Percentiles rank a stretch among this genome's conserved stretches.
Evolutionary conservation across 1,284 basidiomycete genomes (phyloP).

Genomic region (Microbotryum silenes-acaulis): DNA sequence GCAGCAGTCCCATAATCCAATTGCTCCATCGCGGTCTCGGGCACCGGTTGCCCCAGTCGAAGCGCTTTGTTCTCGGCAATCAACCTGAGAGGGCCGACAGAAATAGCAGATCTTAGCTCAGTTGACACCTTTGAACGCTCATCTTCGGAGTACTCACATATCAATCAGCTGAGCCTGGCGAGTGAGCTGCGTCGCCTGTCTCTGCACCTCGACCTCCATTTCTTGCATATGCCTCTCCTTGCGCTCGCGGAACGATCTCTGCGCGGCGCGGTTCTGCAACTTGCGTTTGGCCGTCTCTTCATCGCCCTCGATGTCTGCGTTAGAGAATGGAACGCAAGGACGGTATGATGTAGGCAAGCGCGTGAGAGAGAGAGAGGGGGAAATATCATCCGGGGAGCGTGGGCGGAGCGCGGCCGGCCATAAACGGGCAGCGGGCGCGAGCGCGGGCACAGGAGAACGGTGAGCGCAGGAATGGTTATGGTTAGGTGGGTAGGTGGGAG

Average conservation of each 20-base stretch:
- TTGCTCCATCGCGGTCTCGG: not conserved
- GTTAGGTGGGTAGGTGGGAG: no score
- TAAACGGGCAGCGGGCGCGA: no score
- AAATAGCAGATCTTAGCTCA: not conserved
- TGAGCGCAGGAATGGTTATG: no score
- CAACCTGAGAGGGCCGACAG: constrained; percentile 3
- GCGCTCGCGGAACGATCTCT: constrained; percentile 28
- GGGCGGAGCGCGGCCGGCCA: no score
- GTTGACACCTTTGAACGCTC: not conserved
- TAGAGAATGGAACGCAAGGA: no score
- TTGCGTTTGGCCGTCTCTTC: constrained; percentile 27
- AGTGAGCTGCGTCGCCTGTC: constrained; percentile 14
- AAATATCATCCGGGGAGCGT: no score
- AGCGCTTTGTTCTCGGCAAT: constrained; percentile 17
- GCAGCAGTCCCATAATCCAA: not conserved
- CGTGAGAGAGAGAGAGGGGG: no score
- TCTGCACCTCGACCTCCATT: constrained; percentile 14
- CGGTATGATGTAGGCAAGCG: no score
- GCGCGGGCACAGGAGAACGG: no score
- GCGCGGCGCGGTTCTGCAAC: constrained; percentile 29
- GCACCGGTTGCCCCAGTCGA: constrained; percentile 15
- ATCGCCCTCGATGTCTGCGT: constrained; percentile 7
- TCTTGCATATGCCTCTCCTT: constrained; percentile 25
- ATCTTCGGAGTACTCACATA: not conserved
- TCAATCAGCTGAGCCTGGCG: constrained; percentile 2